Evolutionary conservation across 352 stramenopile genomes (phyloP).

Genomic region (Plasmopara muralis): DNA sequence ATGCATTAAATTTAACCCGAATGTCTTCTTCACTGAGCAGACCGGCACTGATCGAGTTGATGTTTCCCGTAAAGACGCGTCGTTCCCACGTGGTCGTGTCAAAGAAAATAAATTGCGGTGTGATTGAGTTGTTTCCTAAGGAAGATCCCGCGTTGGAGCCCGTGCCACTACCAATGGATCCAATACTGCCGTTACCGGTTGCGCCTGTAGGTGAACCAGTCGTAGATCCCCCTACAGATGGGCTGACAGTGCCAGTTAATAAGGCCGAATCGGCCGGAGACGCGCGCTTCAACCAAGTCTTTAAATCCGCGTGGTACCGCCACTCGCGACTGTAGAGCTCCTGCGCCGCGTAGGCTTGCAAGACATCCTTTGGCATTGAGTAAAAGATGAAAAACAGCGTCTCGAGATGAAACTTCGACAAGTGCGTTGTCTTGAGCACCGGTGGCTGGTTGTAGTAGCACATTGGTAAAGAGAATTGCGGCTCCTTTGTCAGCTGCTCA

Average conservation of each 20-base stretch:
- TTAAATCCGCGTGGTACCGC: conserved; percentile 95
- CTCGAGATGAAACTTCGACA: conserved; percentile 98
- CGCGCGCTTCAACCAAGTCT: conserved; percentile 94
- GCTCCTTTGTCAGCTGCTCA: conserved; percentile 65
- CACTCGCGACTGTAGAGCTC: conserved; percentile 93
- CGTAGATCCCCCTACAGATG: conserved; percentile 21
- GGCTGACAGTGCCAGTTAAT: conserved; percentile 30
- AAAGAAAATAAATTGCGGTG: conserved; percentile 92
- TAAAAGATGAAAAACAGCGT: conserved; percentile 99
- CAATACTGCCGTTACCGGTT: conserved; percentile 39
- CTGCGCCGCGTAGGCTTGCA: conserved; percentile 89
- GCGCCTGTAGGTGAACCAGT: conserved; percentile 19
- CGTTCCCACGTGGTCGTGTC: conserved; percentile 93
- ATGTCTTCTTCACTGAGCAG: conserved; percentile 93
- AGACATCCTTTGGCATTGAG: conserved; percentile 95
- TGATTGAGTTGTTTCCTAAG: conserved; percentile 33
- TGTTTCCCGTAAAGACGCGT: conserved; percentile 90
- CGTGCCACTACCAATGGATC: conserved; percentile 60
- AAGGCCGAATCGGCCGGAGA: conserved; percentile 55
- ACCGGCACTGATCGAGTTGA: conserved; percentile 75
- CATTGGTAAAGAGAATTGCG: conserved; percentile 74
- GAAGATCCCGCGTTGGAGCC: conserved; percentile 23
- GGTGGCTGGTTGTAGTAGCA: conserved; percentile 92
- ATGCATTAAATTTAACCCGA: conserved; percentile 90
- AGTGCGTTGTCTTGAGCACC: conserved; percentile 95